Evolutionary conservation across 2,329 filamentous ascomycete species (phyloP).

Genomic region (Botrytis pseudocinerea): DNA sequence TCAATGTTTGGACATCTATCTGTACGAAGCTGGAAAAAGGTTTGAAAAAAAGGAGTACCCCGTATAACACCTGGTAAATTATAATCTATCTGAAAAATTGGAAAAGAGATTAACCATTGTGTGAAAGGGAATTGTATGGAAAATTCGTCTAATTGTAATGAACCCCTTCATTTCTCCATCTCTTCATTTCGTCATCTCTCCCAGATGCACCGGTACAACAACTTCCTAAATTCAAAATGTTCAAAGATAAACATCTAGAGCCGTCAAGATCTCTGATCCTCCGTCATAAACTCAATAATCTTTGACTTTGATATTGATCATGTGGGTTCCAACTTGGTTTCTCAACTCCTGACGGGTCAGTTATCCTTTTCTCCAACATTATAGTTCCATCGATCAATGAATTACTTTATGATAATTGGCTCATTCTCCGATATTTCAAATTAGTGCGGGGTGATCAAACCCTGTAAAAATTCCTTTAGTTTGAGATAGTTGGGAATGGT

Average conservation of each 20-base stretch:
- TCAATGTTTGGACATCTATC: background rate
- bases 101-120: background rate
- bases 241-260: background rate
- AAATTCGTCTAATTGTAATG: background rate
- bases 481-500: background rate
- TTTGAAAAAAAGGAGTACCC: background rate
- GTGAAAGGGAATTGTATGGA: background rate
- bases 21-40: background rate
- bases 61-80: background rate
- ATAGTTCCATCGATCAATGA: background rate
- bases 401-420: background rate
- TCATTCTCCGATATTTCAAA: background rate
- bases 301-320: background rate
- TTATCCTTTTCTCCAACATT: conserved; percentile 1
- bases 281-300: background rate
- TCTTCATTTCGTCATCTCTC: background rate
- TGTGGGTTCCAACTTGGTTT: conserved; percentile 1
- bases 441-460: conserved; percentile 7
- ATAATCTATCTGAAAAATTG: background rate
- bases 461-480: background rate
- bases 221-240: background rate
- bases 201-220: background rate
- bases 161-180: background rate
- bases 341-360: background rate
- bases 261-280: background rate